These are phyloP conservation scores for Funneliformis caledonium DNA, from an alignment of 371 early-diverging fungal genomes.

Conservation along the genomic window DNA sequence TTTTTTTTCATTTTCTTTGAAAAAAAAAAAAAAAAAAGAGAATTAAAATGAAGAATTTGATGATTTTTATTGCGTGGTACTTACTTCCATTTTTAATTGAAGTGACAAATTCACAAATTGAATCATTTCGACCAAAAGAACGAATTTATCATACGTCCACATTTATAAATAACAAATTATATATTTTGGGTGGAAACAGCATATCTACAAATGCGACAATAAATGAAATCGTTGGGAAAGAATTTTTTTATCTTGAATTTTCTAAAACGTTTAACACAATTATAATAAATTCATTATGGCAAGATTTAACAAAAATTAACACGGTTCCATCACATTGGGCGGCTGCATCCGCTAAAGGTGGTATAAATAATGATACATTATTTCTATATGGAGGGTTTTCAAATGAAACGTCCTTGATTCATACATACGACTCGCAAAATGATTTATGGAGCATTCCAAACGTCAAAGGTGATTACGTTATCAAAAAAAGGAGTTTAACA, in stretches of 20 bases:
- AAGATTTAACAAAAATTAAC: background rate
- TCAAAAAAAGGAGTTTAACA: background rate
- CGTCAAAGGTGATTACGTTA: background rate
- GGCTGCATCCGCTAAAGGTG: background rate
- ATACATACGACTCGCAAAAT: background rate
- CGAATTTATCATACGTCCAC: background rate
- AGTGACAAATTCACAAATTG: too few relatives aligned
- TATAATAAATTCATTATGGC: background rate
- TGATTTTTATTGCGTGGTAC: too few relatives aligned
- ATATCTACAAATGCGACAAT: background rate
- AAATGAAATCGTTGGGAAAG: background rate
- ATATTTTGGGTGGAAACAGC: constrained; percentile 6
- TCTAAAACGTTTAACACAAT: background rate
- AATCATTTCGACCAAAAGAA: background rate
- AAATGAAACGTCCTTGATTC: background rate
- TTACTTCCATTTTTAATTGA: too few relatives aligned
- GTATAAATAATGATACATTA: background rate
- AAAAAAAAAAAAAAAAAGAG: too few relatives aligned
- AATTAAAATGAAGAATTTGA: too few relatives aligned
- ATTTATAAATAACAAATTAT: background rate
- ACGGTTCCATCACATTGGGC: background rate
- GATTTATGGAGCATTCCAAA: background rate
- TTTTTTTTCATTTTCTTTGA: too few relatives aligned
- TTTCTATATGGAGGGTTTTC: background rate
- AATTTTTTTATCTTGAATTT: constrained; percentile 8